phyloP scores from a whole-genome alignment of 2,329 filamentous ascomycete genomes.

The Beauveria sp. region DNA sequence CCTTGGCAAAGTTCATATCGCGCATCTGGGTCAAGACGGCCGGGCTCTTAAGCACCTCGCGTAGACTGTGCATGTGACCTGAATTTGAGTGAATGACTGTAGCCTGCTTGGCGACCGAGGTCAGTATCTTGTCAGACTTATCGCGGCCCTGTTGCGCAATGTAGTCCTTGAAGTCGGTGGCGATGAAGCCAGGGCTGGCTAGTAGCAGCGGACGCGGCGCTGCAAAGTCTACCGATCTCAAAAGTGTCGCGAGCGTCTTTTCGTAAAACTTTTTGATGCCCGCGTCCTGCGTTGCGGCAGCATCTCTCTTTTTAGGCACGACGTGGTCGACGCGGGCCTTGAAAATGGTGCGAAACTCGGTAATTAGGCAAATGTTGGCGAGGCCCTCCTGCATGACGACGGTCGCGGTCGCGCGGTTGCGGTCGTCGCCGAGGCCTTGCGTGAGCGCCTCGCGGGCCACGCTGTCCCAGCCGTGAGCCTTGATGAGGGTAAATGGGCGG shows the following conservation, averaged over 20 bases:
- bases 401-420: constrained; percentile 75
- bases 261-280: constrained; percentile 69
- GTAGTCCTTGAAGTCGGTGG: constrained; percentile 70
- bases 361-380: constrained; percentile 77
- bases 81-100: constrained; percentile 78
- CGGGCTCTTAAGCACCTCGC: constrained; percentile 76
- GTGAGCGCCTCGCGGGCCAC: constrained; percentile 70
- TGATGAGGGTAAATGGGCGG: constrained; percentile 81
- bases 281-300: constrained; percentile 58
- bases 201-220: constrained; percentile 67
- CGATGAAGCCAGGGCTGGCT: constrained; percentile 84
- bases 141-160: constrained; percentile 52
- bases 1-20: constrained; percentile 80
- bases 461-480: constrained; percentile 80
- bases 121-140: constrained; percentile 60
- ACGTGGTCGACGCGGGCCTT: constrained; percentile 54
- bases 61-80: constrained; percentile 78
- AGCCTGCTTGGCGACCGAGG: constrained; percentile 51
- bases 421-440: constrained; percentile 71
- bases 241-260: constrained; percentile 65
- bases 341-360: constrained; percentile 69
- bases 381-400: constrained; percentile 89
- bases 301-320: constrained; percentile 60
- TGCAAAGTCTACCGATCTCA: constrained; percentile 69
- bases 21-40: constrained; percentile 71